phyloP scores from a whole-genome alignment of 306 rosid genomes.

The Leucaena leucocephala region DNA sequence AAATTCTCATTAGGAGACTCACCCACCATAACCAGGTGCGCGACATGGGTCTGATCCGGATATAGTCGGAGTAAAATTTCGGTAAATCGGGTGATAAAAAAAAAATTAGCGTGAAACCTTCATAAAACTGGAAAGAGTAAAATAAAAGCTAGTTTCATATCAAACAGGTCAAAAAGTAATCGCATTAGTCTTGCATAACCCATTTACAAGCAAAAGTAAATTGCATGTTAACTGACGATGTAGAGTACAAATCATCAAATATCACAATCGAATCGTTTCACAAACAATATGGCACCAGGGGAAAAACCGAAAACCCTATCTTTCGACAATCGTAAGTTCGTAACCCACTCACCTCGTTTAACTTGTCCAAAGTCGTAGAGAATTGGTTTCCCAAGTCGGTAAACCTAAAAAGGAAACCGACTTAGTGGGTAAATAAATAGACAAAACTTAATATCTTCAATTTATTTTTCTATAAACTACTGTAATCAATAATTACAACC shows the following conservation, averaged over 20 bases:
- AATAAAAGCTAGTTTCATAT: background rate
- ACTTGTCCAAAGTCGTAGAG: constrained; percentile 80
- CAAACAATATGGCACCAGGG: background rate
- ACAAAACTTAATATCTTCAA: too few relatives aligned
- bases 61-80: too few relatives aligned
- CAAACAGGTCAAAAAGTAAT: background rate
- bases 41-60: too few relatives aligned
- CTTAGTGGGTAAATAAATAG: too few relatives aligned
- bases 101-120: too few relatives aligned
- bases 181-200: background rate
- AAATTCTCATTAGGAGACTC: too few relatives aligned
- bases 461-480: too few relatives aligned
- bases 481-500: too few relatives aligned
- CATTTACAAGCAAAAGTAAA: background rate
- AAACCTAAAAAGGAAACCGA: background rate
- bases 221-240: background rate
- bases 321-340: background rate
- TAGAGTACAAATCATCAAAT: background rate
- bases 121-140: background rate
- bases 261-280: background rate
- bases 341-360: constrained; percentile 68
- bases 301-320: background rate
- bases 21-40: too few relatives aligned
- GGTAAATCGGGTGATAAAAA: too few relatives aligned
- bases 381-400: constrained; percentile 71